Evolutionary conservation across 1,284 basidiomycete species (phyloP).

Genomic region (Trametes pubescens): DNA sequence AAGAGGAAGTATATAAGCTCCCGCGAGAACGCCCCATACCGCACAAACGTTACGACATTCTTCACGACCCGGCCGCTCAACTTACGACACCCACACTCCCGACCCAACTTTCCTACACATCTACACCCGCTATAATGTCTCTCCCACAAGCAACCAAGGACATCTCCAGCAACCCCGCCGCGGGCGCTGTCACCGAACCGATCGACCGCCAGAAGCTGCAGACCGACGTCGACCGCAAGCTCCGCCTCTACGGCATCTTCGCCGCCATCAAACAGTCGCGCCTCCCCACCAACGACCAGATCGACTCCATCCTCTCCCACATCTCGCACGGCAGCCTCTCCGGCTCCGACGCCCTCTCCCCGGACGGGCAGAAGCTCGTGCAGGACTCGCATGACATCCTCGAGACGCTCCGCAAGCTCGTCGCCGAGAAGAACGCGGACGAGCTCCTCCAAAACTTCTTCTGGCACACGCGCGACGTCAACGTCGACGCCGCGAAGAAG

Average conservation of each 20-base stretch:
- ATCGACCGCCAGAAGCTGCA: constrained; percentile 60
- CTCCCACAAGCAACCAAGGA: constrained; percentile 67
- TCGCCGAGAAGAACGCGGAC: constrained; percentile 87
- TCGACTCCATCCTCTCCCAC: constrained; percentile 77
- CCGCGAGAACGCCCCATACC: neutral
- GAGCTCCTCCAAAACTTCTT: constrained; percentile 91
- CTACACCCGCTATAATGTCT: constrained; percentile 56
- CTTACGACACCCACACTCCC: constrained; percentile 18
- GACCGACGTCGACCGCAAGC: constrained; percentile 71
- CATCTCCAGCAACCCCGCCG: constrained; percentile 61
- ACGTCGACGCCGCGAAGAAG: constrained; percentile 53
- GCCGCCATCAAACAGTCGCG: constrained; percentile 81
- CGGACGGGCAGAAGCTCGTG: constrained; percentile 80
- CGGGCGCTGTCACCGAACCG: constrained; percentile 62
- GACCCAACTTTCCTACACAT: constrained; percentile 7
- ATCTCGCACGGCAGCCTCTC: constrained; percentile 73
- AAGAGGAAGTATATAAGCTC: constrained; percentile 9
- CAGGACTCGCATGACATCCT: constrained; percentile 79
- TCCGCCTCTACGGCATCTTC: constrained; percentile 79
- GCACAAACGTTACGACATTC: constrained; percentile 21
- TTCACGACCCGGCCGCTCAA: constrained; percentile 17
- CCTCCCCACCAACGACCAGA: constrained; percentile 83
- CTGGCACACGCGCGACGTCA: constrained; percentile 74
- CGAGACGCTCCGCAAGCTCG: constrained; percentile 71
- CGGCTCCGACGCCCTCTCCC: constrained; percentile 70